Evolutionary conservation across 2,329 filamentous ascomycete genomes (phyloP).

Genomic region (Claviceps sp.): DNA sequence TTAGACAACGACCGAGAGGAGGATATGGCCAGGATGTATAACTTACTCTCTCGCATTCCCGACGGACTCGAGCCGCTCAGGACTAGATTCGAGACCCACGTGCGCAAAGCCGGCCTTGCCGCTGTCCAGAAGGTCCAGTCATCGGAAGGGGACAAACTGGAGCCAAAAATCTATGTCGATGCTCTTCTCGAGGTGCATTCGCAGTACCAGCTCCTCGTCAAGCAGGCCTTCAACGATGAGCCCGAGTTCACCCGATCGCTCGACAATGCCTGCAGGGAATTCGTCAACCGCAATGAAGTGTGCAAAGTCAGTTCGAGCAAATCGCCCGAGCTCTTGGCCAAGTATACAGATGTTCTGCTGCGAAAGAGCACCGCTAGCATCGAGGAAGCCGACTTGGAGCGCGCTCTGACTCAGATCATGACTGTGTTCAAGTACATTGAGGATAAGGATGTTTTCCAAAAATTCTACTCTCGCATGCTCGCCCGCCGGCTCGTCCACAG

Average conservation of each 20-base stretch:
- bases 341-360: conserved; percentile 84
- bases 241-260: conserved; percentile 92
- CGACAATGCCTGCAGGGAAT: conserved; percentile 94
- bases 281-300: conserved; percentile 93
- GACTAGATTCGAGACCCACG: conserved; percentile 79
- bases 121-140: conserved; percentile 85
- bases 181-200: conserved; percentile 88
- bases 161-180: conserved; percentile 94
- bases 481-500: conserved; percentile 89
- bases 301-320: conserved; percentile 90
- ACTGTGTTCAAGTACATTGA: conserved; percentile 99
- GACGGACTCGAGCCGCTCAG: conserved; percentile 85
- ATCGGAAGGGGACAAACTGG: conserved; percentile 73
- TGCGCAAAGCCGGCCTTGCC: conserved; percentile 73
- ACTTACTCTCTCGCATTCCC: conserved; percentile 73
- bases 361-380: conserved; percentile 88
- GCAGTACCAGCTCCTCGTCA: conserved; percentile 82
- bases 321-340: conserved; percentile 86
- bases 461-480: conserved; percentile 95
- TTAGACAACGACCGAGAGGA: conserved; percentile 90
- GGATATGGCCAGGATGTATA: conserved; percentile 94
- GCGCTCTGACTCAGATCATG: conserved; percentile 85
- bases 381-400: conserved; percentile 87
- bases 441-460: conserved; percentile 99
- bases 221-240: conserved; percentile 85